A percentile compares a stretch with the other conserved stretches of the same genome.
Evolutionary conservation across 257 asterid species (phyloP).

Genomic region (Petrea volubilis): DNA sequence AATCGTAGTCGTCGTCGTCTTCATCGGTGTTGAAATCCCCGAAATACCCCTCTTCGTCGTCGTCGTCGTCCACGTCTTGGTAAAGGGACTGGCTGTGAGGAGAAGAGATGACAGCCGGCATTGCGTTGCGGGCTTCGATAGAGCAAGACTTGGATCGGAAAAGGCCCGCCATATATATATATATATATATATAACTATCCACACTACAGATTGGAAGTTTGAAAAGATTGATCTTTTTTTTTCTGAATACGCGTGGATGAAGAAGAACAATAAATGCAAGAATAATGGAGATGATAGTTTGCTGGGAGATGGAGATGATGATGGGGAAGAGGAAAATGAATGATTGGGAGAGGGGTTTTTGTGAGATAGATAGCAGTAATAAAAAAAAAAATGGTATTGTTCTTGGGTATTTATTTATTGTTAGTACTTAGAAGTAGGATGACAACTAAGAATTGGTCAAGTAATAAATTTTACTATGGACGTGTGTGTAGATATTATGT

Average conservation of each 20-base stretch:
- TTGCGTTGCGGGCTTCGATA: constrained; percentile 4
- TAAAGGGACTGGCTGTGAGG: constrained; percentile 19
- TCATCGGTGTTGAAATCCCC: constrained; percentile 32
- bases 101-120: constrained; percentile 19
- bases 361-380: neutral
- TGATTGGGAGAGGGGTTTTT: constrained; percentile 17
- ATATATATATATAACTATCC: no score
- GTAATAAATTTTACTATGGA: no score
- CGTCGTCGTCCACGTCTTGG: constrained; percentile 27
- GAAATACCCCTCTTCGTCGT: constrained; percentile 42
- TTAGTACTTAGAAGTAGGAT: no score
- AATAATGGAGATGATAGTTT: neutral
- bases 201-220: neutral
- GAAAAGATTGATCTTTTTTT: no score
- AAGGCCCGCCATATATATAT: constrained; percentile 61
- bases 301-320: neutral
- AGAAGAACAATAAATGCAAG: neutral
- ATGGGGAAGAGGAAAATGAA: constrained; percentile 5
- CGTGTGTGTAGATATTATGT: no score
- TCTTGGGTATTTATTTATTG: no score
- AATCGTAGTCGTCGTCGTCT: constrained; percentile 18
- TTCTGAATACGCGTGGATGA: neutral
- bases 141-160: constrained; percentile 78
- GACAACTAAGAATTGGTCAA: no score
- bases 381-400: no score